phyloP scores from a whole-genome alignment of 1,284 basidiomycete species.

The Volvariella volvacea region DNA sequence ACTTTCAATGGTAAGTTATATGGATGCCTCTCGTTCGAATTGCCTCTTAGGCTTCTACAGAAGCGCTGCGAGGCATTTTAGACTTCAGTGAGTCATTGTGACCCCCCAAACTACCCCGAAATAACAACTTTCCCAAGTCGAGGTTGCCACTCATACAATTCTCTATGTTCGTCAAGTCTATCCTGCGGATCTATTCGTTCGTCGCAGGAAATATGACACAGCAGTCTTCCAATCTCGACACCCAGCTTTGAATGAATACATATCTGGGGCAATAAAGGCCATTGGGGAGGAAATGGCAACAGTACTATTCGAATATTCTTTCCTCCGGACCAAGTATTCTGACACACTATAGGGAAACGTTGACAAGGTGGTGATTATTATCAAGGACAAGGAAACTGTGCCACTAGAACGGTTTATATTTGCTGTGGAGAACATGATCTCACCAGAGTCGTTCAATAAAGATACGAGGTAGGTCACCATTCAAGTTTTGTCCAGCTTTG shows the following conservation, averaged over 20 bases:
- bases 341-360: constrained; percentile 45
- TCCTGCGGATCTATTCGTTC: constrained; percentile 80
- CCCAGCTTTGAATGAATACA: constrained; percentile 82
- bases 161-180: constrained; percentile 88
- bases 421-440: constrained; percentile 63
- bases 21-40: background rate
- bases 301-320: constrained; percentile 30
- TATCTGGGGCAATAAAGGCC: constrained; percentile 74
- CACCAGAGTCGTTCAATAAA: constrained; percentile 59
- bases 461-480: constrained; percentile 59
- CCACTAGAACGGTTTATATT: constrained; percentile 81
- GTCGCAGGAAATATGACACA: constrained; percentile 83
- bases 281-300: constrained; percentile 67
- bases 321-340: background rate
- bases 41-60: background rate
- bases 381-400: constrained; percentile 72
- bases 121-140: constrained; percentile 52
- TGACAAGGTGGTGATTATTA: constrained; percentile 70
- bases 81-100: background rate
- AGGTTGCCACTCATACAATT: constrained; percentile 89
- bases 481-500: constrained; percentile 6
- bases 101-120: background rate
- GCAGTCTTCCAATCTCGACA: constrained; percentile 90
- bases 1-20: background rate
- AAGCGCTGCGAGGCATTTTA: background rate